These are phyloP conservation scores for Amaranthus hypochondriacus DNA, from an alignment of 148 eudicot genomes.

Conservation along the genomic window DNA sequence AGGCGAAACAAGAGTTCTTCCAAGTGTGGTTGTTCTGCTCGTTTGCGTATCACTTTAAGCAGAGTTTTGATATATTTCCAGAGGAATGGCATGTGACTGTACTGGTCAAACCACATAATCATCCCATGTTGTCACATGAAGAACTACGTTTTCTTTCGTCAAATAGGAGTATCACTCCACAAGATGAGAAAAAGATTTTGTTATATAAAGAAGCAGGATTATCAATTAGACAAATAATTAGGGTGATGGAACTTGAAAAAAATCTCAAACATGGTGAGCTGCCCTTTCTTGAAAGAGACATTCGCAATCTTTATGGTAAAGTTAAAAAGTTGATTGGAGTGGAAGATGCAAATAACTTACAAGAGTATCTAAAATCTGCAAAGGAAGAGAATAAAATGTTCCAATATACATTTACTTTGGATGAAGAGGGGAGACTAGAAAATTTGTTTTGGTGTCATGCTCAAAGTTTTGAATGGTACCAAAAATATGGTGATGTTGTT, in stretches of 20 bases:
- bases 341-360: constrained; percentile 17
- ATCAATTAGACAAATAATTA: neutral
- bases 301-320: constrained; percentile 10
- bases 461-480: constrained; percentile 16
- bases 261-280: constrained; percentile 12
- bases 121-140: neutral
- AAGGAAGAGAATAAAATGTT: constrained; percentile 15
- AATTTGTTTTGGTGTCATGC: constrained; percentile 15
- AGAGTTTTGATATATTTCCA: neutral
- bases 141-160: neutral
- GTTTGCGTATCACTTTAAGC: neutral
- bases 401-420: constrained; percentile 15
- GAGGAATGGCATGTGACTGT: neutral
- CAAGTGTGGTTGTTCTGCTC: neutral
- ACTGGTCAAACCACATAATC: neutral
- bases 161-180: neutral
- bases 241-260: constrained; percentile 15
- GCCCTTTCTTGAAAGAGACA: constrained; percentile 19
- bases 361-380: constrained; percentile 11
- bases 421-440: constrained; percentile 10
- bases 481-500: constrained; percentile 16
- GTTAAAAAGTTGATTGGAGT: neutral
- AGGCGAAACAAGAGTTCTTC: neutral
- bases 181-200: neutral
- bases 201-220: neutral